These are phyloP conservation scores for Claviceps quebecensis DNA, from an alignment of 2,329 filamentous ascomycete species.

Conservation along the genomic window DNA sequence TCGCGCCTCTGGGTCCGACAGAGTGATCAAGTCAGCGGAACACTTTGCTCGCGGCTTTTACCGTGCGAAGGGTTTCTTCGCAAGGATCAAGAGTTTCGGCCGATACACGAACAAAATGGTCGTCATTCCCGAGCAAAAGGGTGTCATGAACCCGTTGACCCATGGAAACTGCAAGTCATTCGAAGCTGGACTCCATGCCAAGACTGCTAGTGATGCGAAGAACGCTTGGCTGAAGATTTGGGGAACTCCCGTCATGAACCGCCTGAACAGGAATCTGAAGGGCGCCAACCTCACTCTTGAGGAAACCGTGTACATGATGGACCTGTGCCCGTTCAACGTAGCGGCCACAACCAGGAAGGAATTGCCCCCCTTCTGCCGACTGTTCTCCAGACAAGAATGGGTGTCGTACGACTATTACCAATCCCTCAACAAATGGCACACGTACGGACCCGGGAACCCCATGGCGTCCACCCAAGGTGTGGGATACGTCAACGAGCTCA, in stretches of 20 bases:
- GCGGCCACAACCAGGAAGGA: conserved; percentile 40
- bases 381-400: conserved; percentile 68
- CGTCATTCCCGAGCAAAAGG: conserved; percentile 52
- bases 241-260: conserved; percentile 48
- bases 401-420: conserved; percentile 66
- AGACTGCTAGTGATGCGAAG: conserved; percentile 37
- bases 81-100: conserved; percentile 14
- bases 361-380: conserved; percentile 57
- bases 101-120: conserved; percentile 42
- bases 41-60: conserved; percentile 69
- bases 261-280: conserved; percentile 54
- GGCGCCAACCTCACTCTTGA: conserved; percentile 49
- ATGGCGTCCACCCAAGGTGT: conserved; percentile 76
- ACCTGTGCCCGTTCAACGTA: conserved; percentile 75
- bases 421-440: conserved; percentile 73
- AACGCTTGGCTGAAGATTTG: conserved; percentile 48
- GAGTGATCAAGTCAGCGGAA: conserved; percentile 60
- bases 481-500: conserved; percentile 76
- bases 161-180: conserved; percentile 60
- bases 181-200: conserved; percentile 40
- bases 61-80: conserved; percentile 17
- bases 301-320: conserved; percentile 66
- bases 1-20: conserved; percentile 52
- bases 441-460: conserved; percentile 60
- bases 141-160: conserved; percentile 69